These are phyloP conservation scores for Rhodocollybia butyracea DNA, from an alignment of 768 basidiomycete genomes.

Conservation along the genomic window DNA sequence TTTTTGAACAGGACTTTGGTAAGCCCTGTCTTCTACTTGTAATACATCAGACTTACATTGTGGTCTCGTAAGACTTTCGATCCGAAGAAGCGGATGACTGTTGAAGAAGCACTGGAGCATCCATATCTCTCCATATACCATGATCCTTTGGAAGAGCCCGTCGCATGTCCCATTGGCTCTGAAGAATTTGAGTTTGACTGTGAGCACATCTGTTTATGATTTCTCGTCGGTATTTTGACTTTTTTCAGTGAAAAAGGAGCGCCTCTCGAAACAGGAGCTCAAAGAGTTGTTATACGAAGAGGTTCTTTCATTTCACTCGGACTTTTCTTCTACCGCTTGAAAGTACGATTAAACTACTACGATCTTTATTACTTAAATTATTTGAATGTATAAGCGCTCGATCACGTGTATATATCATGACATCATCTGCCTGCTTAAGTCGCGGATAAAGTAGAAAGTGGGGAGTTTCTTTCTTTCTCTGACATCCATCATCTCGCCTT, in stretches of 20 bases:
- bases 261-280: conserved; percentile 91
- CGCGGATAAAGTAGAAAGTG: neutral
- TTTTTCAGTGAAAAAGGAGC: conserved; percentile 83
- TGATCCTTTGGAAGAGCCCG: conserved; percentile 95
- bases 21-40: conserved; percentile 34
- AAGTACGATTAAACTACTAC: neutral
- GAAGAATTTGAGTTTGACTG: conserved; percentile 98
- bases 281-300: conserved; percentile 94
- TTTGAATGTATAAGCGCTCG: neutral
- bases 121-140: conserved; percentile 96
- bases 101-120: conserved; percentile 92
- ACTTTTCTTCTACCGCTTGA: neutral
- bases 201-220: conserved; percentile 34
- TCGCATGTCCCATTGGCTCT: conserved; percentile 90
- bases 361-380: neutral
- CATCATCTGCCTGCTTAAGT: neutral
- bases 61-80: conserved; percentile 75
- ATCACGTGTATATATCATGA: too few relatives aligned
- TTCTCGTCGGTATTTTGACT: neutral
- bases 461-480: neutral
- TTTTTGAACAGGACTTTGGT: conserved; percentile 83
- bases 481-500: conserved; percentile 1
- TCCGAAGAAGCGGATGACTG: conserved; percentile 94
- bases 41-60: neutral
- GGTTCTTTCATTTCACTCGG: conserved; percentile 84